Conservation (phyloP, 805 yeast genomes). For the Starmera amethionina region DNA sequence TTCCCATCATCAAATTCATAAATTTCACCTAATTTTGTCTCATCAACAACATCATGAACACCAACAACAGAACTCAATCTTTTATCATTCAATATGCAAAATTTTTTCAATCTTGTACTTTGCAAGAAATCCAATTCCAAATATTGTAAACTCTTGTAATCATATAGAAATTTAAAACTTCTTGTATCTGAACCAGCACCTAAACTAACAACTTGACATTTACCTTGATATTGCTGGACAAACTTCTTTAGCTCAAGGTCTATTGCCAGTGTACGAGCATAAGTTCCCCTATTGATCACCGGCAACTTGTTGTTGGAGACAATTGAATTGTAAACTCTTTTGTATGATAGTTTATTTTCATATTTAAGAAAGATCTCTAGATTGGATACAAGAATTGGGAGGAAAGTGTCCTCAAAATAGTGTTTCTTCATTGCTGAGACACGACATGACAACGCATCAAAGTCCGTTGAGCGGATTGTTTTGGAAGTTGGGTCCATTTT, state of each 20-base stretch:
- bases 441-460: constrained; percentile 64
- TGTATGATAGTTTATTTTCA: constrained; percentile 13
- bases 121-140: constrained; percentile 44
- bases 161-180: constrained; percentile 26
- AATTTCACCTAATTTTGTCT: constrained; percentile 1
- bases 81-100: constrained; percentile 7
- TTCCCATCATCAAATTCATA: constrained; percentile 17
- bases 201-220: constrained; percentile 49
- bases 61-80: constrained; percentile 8
- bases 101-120: constrained; percentile 33
- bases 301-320: constrained; percentile 29
- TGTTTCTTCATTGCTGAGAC: constrained; percentile 37
- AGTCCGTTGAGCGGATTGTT: constrained; percentile 37
- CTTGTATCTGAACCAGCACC: constrained; percentile 65
- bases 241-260: constrained; percentile 37
- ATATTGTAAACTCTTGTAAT: constrained; percentile 17
- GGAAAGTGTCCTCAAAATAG: constrained; percentile 33
- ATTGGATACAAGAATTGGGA: constrained; percentile 9
- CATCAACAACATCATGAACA: not conserved
- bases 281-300: constrained; percentile 63
- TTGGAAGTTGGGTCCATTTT: constrained; percentile 7
- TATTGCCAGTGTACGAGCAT: constrained; percentile 45
- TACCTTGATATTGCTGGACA: constrained; percentile 17
- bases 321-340: constrained; percentile 9
- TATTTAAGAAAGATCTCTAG: constrained; percentile 13